Base-by-base conservation (phyloP, 139 green algal genomes). In the Chara braunii region DNA sequence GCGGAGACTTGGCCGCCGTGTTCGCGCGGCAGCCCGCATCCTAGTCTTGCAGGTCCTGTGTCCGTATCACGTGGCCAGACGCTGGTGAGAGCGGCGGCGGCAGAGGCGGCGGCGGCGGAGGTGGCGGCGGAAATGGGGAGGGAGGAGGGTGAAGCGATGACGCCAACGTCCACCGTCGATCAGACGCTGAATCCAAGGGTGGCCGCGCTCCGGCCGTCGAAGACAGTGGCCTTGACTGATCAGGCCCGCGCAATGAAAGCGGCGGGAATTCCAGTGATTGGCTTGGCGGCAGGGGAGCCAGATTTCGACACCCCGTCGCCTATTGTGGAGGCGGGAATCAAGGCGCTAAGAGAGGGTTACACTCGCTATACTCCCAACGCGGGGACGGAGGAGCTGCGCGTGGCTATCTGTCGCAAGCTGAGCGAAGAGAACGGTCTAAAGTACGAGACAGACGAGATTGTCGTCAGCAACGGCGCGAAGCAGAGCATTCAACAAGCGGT, bases 401-500 rank as follows among this genome's bases (percentile, higher is more conserved):
- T 80, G 42, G 89, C 88, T 33, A 92, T 98, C 23, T 84, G 64
- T 36, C 59, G 84, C 24, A 97, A 97, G 82, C 85, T 97, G 3
- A 57, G n/a, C n/a, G 63, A 28, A 0, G 92, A 96, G 52, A 97
- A 98, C 67, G 85, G 85, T 1, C 64, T 98, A 33, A 35, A 61
- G 9, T 95, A 96, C 64, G n/a, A 1, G 0, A 66, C 85, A 0
- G 60, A 87, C 5, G 86, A 95, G 64, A 84, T 98, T 6, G 83
- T 97, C 9, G 77, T 98, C 26, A 88, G 55, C 68, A 97, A 97
- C 73, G 92, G 91, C 29, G 91, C 91, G 58, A 97, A 97, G 81
- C 91, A 97, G 75, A 78, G 83, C 50, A 87, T 96, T 60, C 92
- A 85, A 85, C 91, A 97, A 70, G 81, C 74, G 23, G 67, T 95